Conservation (phyloP, 2,329 filamentous ascomycete species). For the Fusarium nodosum region DNA sequence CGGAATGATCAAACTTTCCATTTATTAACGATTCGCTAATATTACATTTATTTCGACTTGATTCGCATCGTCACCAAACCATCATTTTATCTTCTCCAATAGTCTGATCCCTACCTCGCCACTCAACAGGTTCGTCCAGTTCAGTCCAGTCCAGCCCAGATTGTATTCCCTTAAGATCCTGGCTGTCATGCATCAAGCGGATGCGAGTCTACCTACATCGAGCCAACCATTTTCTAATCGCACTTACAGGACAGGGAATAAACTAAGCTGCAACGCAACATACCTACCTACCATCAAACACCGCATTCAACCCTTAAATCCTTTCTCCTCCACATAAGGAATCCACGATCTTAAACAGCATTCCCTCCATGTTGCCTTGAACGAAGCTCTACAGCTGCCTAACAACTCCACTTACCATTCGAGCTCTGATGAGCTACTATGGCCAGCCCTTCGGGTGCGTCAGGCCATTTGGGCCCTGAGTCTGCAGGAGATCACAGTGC, state of each 20-base stretch:
- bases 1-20: slow-evolving; percentile 20
- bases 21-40: neutral
- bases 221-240: slow-evolving; percentile 48
- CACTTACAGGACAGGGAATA: slow-evolving; percentile 36
- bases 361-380: slow-evolving; percentile 32
- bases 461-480: slow-evolving; percentile 40
- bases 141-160: slow-evolving; percentile 1
- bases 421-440: slow-evolving; percentile 47
- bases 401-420: slow-evolving; percentile 11
- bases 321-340: neutral
- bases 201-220: slow-evolving; percentile 37
- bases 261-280: slow-evolving; percentile 5
- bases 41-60: slow-evolving; percentile 8
- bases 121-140: slow-evolving; percentile 19
- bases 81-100: neutral
- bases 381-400: slow-evolving; percentile 24
- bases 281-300: slow-evolving; percentile 26
- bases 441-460: slow-evolving; percentile 46
- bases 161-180: slow-evolving; percentile 13
- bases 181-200: slow-evolving; percentile 44
- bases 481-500: slow-evolving; percentile 32
- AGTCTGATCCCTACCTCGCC: slow-evolving; percentile 4
- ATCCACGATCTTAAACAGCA: slow-evolving; percentile 3
- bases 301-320: slow-evolving; percentile 19
- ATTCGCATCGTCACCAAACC: slow-evolving; percentile 9